phyloP scores from a whole-genome alignment of 2,329 filamentous ascomycete genomes.

The Fusarium globosum region DNA sequence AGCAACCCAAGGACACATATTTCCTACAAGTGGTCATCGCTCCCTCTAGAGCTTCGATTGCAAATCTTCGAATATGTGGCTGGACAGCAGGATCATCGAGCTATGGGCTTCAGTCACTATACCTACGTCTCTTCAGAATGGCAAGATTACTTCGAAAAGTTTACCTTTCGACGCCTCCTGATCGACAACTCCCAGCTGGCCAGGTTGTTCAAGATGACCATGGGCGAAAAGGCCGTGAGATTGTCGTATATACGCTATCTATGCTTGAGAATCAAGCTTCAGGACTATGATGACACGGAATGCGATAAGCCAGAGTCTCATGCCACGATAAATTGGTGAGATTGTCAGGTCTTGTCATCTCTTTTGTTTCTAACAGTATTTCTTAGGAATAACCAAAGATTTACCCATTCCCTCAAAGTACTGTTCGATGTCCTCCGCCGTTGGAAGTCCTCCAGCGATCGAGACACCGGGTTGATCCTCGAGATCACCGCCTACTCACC shows the following conservation, averaged over 20 bases:
- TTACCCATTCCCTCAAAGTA: fast-evolving
- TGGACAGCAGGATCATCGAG: background rate
- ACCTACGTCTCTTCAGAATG: background rate
- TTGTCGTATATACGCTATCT: background rate
- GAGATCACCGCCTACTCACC: background rate
- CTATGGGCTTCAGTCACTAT: fast-evolving
- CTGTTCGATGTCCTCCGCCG: fast-evolving
- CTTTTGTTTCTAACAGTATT: fast-evolving
- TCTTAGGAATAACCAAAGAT: background rate
- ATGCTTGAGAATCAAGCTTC: background rate
- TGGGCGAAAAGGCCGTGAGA: background rate
- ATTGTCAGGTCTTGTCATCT: no score
- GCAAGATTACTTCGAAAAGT: background rate
- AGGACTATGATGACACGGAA: background rate
- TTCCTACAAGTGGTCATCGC: background rate
- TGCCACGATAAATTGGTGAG: background rate
- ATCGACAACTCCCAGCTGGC: background rate
- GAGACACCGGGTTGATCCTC: background rate
- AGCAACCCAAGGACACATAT: fast-evolving
- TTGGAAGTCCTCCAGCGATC: fast-evolving
- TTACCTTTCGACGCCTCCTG: background rate
- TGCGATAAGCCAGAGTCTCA: background rate
- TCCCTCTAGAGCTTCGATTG: background rate
- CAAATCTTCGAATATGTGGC: background rate
- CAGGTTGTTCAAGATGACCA: fast-evolving